Percentiles rank a stretch among this genome's conserved stretches.
phyloP scores from a whole-genome alignment of 495 filamentous ascomycete genomes.

The Talaromyces ruber region DNA sequence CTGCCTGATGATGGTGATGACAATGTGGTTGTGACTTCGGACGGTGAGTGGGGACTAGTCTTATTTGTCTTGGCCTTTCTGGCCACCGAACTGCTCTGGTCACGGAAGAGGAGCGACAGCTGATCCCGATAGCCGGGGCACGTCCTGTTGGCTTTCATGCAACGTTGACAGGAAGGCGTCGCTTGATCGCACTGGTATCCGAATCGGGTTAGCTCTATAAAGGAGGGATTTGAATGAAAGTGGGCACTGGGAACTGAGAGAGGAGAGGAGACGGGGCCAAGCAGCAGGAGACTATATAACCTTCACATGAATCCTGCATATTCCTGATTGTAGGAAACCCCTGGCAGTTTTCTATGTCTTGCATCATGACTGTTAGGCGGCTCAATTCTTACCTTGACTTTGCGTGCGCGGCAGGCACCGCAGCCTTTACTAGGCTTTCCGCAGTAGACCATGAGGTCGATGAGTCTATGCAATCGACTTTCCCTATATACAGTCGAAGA shows the following conservation, averaged over 20 bases:
- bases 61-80: slow-evolving; percentile 46
- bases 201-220: not conserved
- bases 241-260: not conserved
- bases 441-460: slow-evolving; percentile 56
- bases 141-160: slow-evolving; percentile 51
- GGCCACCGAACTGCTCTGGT: slow-evolving; percentile 61
- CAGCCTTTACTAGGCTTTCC: slow-evolving; percentile 68
- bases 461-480: not conserved
- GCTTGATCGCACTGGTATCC: slow-evolving; percentile 55
- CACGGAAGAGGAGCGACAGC: slow-evolving; percentile 62
- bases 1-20: not conserved
- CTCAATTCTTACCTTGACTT: slow-evolving; percentile 37
- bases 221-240: not conserved
- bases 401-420: slow-evolving; percentile 60
- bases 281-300: not conserved
- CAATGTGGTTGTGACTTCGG: not conserved
- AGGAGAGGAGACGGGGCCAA: not conserved
- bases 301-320: not conserved
- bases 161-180: slow-evolving; percentile 58
- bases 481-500: not conserved
- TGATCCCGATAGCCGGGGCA: slow-evolving; percentile 67
- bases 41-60: not conserved
- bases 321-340: too few species aligned
- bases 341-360: not conserved
- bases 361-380: not conserved